Conservation (phyloP, 2,329 filamentous ascomycete species). For the Ceratocystis cacaofunesta region DNA sequence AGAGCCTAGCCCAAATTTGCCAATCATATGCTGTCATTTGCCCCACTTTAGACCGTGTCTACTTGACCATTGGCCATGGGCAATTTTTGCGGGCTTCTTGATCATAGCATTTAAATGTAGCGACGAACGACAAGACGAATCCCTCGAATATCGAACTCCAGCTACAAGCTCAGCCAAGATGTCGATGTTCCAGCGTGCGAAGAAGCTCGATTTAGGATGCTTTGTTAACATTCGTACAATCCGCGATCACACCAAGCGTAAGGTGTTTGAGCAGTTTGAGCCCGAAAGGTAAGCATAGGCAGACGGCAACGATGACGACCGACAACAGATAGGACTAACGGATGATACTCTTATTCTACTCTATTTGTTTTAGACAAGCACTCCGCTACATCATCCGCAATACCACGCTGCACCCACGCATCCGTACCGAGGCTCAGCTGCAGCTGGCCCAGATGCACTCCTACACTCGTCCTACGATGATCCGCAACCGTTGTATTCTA, state of each 20-base stretch:
- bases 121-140: constrained; percentile 6
- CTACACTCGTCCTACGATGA: constrained; percentile 87
- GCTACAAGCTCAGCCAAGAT: constrained; percentile 33
- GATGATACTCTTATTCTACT: constrained; percentile 1
- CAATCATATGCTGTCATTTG: not conserved
- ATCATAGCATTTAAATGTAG: not conserved
- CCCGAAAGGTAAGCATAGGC: constrained; percentile 53
- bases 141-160: not conserved
- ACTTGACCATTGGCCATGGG: not conserved
- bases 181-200: constrained; percentile 68
- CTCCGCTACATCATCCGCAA: constrained; percentile 89
- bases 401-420: constrained; percentile 64
- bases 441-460: constrained; percentile 89
- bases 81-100: not conserved
- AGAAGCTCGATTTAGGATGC: constrained; percentile 77
- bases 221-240: constrained; percentile 77
- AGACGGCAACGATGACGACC: not conserved
- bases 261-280: constrained; percentile 76
- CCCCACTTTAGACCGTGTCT: constrained; percentile 6
- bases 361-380: constrained; percentile 53
- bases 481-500: constrained; percentile 83
- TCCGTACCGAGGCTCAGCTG: constrained; percentile 81
- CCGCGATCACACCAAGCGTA: constrained; percentile 92
- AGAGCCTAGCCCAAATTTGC: not conserved
- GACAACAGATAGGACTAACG: not conserved